phyloP scores from a whole-genome alignment of 306 rosid genomes.

The Canavalia ensiformis region DNA sequence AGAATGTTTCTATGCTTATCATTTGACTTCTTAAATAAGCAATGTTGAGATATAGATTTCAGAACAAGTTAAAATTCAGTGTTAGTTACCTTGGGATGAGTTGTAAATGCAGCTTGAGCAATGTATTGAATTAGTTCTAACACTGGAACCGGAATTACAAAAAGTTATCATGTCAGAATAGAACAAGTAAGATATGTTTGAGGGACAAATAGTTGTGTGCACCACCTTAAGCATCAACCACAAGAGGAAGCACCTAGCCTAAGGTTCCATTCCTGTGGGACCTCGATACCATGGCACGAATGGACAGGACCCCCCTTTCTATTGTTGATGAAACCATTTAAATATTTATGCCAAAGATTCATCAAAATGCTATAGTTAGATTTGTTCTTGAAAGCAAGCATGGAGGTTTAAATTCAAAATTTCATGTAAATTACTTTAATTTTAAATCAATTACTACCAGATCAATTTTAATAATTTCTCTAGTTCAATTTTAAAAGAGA shows the following conservation, averaged over 20 bases:
- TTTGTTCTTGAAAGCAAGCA: too few relatives aligned
- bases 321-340: conserved; percentile 36
- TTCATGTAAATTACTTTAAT: too few relatives aligned
- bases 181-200: conserved; percentile 14
- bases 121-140: background rate
- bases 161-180: background rate
- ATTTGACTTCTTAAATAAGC: background rate
- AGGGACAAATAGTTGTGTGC: conserved; percentile 42
- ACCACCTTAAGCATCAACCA: conserved; percentile 10
- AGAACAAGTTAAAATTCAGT: conserved; percentile 7
- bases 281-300: conserved; percentile 32
- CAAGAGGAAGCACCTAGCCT: conserved; percentile 46
- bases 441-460: too few relatives aligned
- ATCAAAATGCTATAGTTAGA: too few relatives aligned
- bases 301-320: background rate
- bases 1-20: too few relatives aligned
- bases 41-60: background rate
- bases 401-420: too few relatives aligned
- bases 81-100: conserved; percentile 12
- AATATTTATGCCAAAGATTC: conserved; percentile 20
- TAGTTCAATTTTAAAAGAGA: too few relatives aligned
- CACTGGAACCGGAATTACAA: too few relatives aligned
- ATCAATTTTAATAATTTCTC: too few relatives aligned
- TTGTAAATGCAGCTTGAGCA: conserved; percentile 32
- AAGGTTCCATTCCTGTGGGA: conserved; percentile 56